A percentile compares a stretch with the other conserved stretches of the same genome.
Conservation (phyloP, 352 stramenopile species). For the Pythium brachiatum region DNA sequence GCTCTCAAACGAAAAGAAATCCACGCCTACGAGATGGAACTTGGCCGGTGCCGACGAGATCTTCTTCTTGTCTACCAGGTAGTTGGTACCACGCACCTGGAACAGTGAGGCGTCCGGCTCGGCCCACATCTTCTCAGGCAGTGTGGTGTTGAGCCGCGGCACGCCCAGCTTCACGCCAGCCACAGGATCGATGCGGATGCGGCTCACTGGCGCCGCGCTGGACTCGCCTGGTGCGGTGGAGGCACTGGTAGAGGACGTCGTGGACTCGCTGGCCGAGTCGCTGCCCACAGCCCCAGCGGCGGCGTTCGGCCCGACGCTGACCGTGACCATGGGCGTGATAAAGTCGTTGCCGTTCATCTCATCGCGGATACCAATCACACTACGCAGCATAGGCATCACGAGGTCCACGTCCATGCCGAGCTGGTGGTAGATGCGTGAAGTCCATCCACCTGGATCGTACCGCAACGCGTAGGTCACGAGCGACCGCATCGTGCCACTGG, state of each 20-base stretch:
- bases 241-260: constrained; percentile 7
- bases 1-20: constrained; percentile 78
- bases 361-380: constrained; percentile 81
- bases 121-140: constrained; percentile 82
- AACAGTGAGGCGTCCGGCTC: constrained; percentile 82
- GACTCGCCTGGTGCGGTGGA: constrained; percentile 21
- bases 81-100: constrained; percentile 85
- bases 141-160: constrained; percentile 59
- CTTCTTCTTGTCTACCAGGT: constrained; percentile 90
- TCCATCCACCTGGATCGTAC: constrained; percentile 77
- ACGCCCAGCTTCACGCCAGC: constrained; percentile 59
- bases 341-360: constrained; percentile 83
- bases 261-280: constrained; percentile 19
- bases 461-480: constrained; percentile 81
- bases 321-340: constrained; percentile 83
- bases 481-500: constrained; percentile 72
- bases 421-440: constrained; percentile 78
- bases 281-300: constrained; percentile 8
- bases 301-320: constrained; percentile 20
- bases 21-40: constrained; percentile 81
- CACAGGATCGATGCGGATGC: constrained; percentile 57
- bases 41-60: constrained; percentile 59
- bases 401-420: constrained; percentile 89
- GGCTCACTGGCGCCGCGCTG: constrained; percentile 9
- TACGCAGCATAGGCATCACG: constrained; percentile 82